These are phyloP conservation scores for Ceratocystis smalleyi DNA, from an alignment of 2,329 filamentous ascomycete species.

Conservation along the genomic window DNA sequence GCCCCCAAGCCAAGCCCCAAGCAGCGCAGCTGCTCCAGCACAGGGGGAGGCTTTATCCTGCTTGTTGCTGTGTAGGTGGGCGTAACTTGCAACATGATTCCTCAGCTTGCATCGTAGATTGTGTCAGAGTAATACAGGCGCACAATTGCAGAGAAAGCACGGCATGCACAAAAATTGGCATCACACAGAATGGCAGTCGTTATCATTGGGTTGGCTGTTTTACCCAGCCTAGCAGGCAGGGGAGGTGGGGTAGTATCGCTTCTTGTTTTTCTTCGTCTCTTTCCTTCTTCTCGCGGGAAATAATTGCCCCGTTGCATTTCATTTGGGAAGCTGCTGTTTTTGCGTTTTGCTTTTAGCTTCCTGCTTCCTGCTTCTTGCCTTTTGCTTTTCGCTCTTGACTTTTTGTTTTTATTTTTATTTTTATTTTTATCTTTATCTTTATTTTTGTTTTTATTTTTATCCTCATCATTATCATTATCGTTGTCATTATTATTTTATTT, in stretches of 20 bases:
- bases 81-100: neutral
- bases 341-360: no score
- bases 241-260: neutral
- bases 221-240: neutral
- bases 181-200: neutral
- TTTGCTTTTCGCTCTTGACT: no score
- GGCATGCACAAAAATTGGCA: neutral
- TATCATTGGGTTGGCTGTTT: neutral
- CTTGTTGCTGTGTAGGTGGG: neutral
- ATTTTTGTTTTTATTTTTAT: no score
- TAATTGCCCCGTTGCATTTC: neutral
- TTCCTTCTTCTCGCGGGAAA: neutral
- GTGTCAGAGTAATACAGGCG: neutral
- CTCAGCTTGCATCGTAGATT: neutral
- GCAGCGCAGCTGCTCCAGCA: neutral
- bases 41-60: neutral
- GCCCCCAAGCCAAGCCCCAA: neutral
- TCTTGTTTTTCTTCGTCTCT: neutral
- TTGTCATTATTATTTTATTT: no score
- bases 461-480: no score
- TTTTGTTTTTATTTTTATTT: no score
- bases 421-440: no score
- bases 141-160: neutral
- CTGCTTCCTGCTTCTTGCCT: no score
- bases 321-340: no score